A percentile compares a stretch with the other conserved stretches of the same genome.
phyloP scores from a whole-genome alignment of 106 monocot genomes.

The Dendrobium catenatum region DNA sequence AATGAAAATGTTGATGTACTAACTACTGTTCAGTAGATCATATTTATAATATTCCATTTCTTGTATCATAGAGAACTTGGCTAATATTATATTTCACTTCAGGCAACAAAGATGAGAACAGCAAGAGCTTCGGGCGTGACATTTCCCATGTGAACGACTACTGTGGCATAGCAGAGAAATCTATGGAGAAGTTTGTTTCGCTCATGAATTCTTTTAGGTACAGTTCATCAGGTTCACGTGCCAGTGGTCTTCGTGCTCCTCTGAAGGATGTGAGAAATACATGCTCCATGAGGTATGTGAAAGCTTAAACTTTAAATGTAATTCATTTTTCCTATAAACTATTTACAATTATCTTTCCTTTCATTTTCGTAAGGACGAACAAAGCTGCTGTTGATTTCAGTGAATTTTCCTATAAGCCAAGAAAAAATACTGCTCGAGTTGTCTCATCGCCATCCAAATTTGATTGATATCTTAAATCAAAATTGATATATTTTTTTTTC shows the following conservation, averaged over 20 bases:
- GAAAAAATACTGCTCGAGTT: conserved; percentile 12
- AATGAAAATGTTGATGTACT: too few species aligned
- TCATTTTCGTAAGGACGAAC: conserved; percentile 11
- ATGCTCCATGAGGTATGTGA: conserved; percentile 27
- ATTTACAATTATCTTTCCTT: background rate
- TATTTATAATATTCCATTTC: too few species aligned
- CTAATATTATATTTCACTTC: background rate
- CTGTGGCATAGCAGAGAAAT: conserved; percentile 79
- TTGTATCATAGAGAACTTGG: background rate
- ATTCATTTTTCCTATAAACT: background rate
- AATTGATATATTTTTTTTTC: background rate
- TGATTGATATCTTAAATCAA: background rate
- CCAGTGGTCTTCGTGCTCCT: conserved; percentile 84
- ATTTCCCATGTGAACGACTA: conserved; percentile 78
- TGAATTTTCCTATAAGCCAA: conserved; percentile 18
- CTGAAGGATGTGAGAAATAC: conserved; percentile 65
- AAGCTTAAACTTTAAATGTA: background rate
- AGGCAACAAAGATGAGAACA: conserved; percentile 21
- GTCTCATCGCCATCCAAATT: background rate
- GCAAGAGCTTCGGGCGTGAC: conserved; percentile 46
- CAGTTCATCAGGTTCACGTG: conserved; percentile 69
- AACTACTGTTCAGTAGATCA: too few species aligned
- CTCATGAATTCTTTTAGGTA: conserved; percentile 74
- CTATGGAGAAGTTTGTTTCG: conserved; percentile 77
- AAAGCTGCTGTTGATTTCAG: conserved; percentile 14